Percentiles rank a stretch among this genome's conserved stretches.
These are phyloP conservation scores for Globisporangium mamillatum DNA, from an alignment of 352 stramenopile genomes.

Conservation along the genomic window DNA sequence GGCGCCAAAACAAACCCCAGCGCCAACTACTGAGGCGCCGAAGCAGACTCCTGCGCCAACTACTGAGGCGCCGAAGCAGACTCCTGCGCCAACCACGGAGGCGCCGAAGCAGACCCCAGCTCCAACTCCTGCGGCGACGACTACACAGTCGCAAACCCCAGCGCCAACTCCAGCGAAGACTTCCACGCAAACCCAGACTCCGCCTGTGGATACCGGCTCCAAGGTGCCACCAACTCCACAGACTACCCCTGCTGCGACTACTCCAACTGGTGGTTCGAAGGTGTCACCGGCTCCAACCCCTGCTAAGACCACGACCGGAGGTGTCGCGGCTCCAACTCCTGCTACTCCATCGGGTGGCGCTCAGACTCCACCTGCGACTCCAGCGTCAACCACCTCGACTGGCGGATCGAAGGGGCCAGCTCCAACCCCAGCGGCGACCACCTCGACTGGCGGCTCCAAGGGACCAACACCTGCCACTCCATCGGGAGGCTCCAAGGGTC, in stretches of 20 bases:
- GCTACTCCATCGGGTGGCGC: not conserved
- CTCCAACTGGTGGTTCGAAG: not conserved
- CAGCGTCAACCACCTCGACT: not conserved
- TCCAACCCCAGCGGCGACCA: conserved; percentile 1
- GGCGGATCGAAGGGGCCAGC: not conserved
- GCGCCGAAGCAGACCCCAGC: not conserved
- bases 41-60: conserved; percentile 10
- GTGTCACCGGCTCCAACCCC: conserved; percentile 3
- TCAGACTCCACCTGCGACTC: not conserved
- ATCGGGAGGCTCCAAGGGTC: not conserved
- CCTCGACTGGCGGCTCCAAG: conserved; percentile 1
- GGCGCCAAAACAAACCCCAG: not conserved
- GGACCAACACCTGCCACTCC: not conserved
- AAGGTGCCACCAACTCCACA: conserved; percentile 5
- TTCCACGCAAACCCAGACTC: not conserved
- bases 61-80: not conserved
- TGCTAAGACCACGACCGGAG: conserved; percentile 1
- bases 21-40: not conserved
- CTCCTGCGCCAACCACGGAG: not conserved
- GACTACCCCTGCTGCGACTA: conserved; percentile 6
- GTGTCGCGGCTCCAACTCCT: not conserved
- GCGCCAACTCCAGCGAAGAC: conserved; percentile 6
- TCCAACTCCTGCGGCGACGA: not conserved
- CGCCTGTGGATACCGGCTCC: not conserved
- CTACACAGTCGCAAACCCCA: conserved; percentile 4